Conservation (phyloP, 192 early-diverging fungal species). For the Mortierella hygrophila region DNA sequence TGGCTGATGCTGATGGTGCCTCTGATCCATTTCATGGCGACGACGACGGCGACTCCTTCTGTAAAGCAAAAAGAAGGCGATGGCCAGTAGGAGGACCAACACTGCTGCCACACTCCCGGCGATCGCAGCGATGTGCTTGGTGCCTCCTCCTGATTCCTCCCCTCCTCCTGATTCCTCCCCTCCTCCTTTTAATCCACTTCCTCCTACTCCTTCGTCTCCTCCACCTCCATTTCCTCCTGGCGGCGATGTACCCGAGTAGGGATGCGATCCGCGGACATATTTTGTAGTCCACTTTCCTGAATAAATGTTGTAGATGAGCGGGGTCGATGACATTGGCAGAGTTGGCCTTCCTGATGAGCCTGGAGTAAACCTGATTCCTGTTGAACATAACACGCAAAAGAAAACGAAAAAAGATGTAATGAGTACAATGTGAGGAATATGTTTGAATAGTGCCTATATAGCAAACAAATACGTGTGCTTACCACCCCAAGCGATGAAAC, state of each 20-base stretch:
- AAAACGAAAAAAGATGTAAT: not conserved
- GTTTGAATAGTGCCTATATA: too few relatives aligned
- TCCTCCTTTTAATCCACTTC: too few relatives aligned
- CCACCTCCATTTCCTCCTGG: too few relatives aligned
- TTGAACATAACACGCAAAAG: not conserved
- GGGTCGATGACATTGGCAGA: not conserved
- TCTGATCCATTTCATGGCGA: not conserved
- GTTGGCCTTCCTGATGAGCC: not conserved
- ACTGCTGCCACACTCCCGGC: not conserved
- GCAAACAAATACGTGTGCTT: not conserved
- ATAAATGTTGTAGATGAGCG: not conserved
- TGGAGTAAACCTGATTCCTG: not conserved
- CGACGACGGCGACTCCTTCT: not conserved
- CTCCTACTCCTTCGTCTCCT: too few relatives aligned
- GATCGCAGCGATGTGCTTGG: not conserved
- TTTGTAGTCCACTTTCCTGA: not conserved
- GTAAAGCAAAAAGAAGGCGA: not conserved
- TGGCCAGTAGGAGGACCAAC: not conserved
- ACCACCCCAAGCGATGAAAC: slow-evolving; percentile 9
- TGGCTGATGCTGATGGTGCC: not conserved
- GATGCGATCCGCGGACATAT: not conserved
- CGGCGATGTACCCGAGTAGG: not conserved
- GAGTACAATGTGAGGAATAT: not conserved
- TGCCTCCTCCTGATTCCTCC: not conserved
- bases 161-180: not conserved